Base-by-base conservation (phyloP, 192 early-diverging fungal genomes). In the Coemansia javaensis region DNA sequence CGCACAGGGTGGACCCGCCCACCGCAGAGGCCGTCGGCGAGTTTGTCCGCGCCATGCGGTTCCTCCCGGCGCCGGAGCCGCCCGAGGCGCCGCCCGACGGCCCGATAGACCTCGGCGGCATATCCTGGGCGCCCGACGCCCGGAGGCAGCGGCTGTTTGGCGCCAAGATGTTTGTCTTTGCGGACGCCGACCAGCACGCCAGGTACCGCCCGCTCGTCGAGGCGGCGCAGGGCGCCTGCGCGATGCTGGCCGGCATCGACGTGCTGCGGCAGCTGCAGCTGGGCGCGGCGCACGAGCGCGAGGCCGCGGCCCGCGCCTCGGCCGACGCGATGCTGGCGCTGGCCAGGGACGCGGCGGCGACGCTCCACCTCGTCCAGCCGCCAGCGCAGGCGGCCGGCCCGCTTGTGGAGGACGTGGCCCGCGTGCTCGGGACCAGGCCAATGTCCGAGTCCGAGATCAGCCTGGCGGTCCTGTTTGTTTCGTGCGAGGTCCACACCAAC, bases 361-460 rank as follows among this genome's bases (percentile, higher is more conserved):
- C n/a, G 23, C 37, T 40, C n/a, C 28, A 31, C 40, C 43, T 60
- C 18, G 34, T 60, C 0, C 36, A 53, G 24, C 58, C 58, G n/a
- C 44, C 47, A n/a, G 20, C 53, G 3, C 33, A 10, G n/a, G 1
- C 15, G 10, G 13, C 24, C 15, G 21, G 30, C 7, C 41, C 30
- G 5, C 36, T 58, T 23, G 45, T 50, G 21, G 46, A 38, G 20
- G 13, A 12, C 3, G 27, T 42, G 5, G 67, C 67, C 3, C 40
- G 38, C 11, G 0, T 33, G 8, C 31, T 61, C 7, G 18, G 40
- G 8, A 20, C 50, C 12, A 46, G 49, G 12, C 59, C 66, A 10
- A 59, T 70, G 25, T 59, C 66, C 1, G 66, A 63, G 27, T 70
- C 66, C 2, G 66, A 70, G 36, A 58, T 70, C 11, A 46, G 66